Evolutionary conservation across 495 filamentous ascomycete species (phyloP), one percentile per base, ranked within the genome.

Genomic region (Filosporella fistucella): DNA sequence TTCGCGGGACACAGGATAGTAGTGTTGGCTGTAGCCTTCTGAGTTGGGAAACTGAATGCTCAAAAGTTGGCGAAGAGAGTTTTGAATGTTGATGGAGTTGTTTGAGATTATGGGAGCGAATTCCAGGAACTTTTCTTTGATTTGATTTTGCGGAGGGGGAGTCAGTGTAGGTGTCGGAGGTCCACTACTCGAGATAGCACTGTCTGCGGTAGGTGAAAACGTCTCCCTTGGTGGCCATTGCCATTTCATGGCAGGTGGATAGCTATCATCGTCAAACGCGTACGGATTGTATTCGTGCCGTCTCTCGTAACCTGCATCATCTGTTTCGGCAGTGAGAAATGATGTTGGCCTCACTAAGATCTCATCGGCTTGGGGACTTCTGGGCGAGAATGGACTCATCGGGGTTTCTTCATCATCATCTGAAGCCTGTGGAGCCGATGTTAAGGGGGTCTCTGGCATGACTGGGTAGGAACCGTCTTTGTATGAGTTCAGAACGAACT

Each of bases 401-500:
- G 40, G 33, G 13, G 18, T n/a, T 2, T 42, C 37, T n/a, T n/a
- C n/a, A 16, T 3, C 32, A 12, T 44, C 24, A 18, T 44, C 42
- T 13, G 42, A 44, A 20, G 28, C 14, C 14, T 3, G 14, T 3
- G 14, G 24, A 25, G 17, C 11, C 2, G 24, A 10, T 12, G 14
- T 18, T 7, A n/a, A n/a, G n/a, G n/a, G n/a, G n/a, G n/a, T n/a
- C n/a, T n/a, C n/a, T n/a, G 47, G 49, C 23, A 42, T 7, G 24
- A 37, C 16, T 21, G 52, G 56, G 22, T 59, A 59, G 12, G n/a
- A 49, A 10, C 52, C 49, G 24, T 42, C 37, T 35, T 53, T 53
- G 38, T 56, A 56, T 2, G 49, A 51, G 9, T 28, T 28, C n/a
- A 63, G 44, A n/a, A 63, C 46, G 14, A 21, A 45, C 14, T 60